These are phyloP conservation scores for Xylaria sp. DNA, from an alignment of 2,329 filamentous ascomycete species.

Conservation along the genomic window DNA sequence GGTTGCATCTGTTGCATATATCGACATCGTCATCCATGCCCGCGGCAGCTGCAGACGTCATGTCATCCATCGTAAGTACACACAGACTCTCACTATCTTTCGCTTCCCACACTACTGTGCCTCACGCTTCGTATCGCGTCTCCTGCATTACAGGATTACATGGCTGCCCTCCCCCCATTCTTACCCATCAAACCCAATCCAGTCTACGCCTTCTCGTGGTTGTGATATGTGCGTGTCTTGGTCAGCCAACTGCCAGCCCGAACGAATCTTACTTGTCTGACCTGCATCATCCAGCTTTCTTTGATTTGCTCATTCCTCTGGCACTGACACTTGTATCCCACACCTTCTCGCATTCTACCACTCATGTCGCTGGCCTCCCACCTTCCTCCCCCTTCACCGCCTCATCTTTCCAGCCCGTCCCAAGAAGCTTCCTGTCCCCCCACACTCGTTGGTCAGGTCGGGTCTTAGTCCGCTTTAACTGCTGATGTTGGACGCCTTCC, in stretches of 20 bases:
- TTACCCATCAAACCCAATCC: not conserved
- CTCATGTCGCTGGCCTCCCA: slow-evolving; percentile 11
- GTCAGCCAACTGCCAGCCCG: slow-evolving; percentile 3
- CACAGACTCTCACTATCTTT: slow-evolving; percentile 7
- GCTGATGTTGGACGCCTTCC: slow-evolving; percentile 28
- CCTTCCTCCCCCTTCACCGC: slow-evolving; percentile 27
- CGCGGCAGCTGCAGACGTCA: slow-evolving; percentile 30
- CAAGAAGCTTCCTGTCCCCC: slow-evolving; percentile 25
- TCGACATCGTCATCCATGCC: slow-evolving; percentile 18
- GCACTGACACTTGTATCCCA: slow-evolving; percentile 10
- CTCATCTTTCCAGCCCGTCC: slow-evolving; percentile 23
- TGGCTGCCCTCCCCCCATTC: too few relatives aligned
- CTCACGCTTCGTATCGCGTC: not conserved
- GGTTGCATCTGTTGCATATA: not conserved
- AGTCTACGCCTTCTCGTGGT: slow-evolving; percentile 16
- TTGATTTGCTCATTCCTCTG: slow-evolving; percentile 16
- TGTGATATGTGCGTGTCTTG: not conserved
- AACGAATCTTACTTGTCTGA: slow-evolving; percentile 20
- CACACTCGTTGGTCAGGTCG: slow-evolving; percentile 21
- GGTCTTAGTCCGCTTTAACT: slow-evolving; percentile 26
- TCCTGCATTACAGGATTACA: too few relatives aligned
- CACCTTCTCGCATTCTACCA: slow-evolving; percentile 18
- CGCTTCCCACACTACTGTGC: slow-evolving; percentile 10
- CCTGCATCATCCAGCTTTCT: slow-evolving; percentile 17
- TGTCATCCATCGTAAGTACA: slow-evolving; percentile 40